A percentile compares a stretch with the other conserved stretches of the same genome.
Conservation (phyloP, 2,329 filamentous ascomycete genomes). For the Allantophomopsis cytisporea region DNA sequence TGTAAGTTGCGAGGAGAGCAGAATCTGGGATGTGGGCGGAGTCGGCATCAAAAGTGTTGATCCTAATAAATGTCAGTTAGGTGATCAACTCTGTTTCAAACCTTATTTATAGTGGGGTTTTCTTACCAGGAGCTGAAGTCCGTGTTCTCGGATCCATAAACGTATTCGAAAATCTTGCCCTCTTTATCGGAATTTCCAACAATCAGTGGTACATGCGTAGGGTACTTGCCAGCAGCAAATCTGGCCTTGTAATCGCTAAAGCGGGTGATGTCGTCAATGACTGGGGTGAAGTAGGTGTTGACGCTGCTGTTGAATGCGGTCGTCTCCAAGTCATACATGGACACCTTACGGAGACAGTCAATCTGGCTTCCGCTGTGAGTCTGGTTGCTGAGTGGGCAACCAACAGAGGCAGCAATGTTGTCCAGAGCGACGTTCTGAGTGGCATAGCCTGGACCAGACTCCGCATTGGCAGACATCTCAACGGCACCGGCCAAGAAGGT, state of each 20-base stretch:
- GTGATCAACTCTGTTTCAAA: no score
- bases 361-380: constrained; percentile 17
- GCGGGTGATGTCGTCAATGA: constrained; percentile 21
- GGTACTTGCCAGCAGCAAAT: constrained; percentile 14
- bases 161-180: constrained; percentile 21
- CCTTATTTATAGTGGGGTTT: no score
- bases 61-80: constrained; percentile 1
- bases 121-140: constrained; percentile 15
- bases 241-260: constrained; percentile 18
- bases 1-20: constrained; percentile 19
- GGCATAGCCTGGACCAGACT: constrained; percentile 24
- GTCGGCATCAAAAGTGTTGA: constrained; percentile 24
- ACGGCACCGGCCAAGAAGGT: constrained; percentile 23
- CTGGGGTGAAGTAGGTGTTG: constrained; percentile 27
- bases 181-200: constrained; percentile 22
- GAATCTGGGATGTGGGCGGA: constrained; percentile 22
- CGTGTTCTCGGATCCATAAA: constrained; percentile 19
- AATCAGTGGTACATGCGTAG: constrained; percentile 21
- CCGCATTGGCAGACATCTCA: constrained; percentile 27
- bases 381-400: constrained; percentile 12
- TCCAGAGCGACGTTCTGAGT: constrained; percentile 22
- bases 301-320: constrained; percentile 21
- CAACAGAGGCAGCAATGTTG: constrained; percentile 21
- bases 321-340: constrained; percentile 17
- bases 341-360: constrained; percentile 22